phyloP scores from a whole-genome alignment of 73 alveolate genomes.

The Paramecium biaurelia region DNA sequence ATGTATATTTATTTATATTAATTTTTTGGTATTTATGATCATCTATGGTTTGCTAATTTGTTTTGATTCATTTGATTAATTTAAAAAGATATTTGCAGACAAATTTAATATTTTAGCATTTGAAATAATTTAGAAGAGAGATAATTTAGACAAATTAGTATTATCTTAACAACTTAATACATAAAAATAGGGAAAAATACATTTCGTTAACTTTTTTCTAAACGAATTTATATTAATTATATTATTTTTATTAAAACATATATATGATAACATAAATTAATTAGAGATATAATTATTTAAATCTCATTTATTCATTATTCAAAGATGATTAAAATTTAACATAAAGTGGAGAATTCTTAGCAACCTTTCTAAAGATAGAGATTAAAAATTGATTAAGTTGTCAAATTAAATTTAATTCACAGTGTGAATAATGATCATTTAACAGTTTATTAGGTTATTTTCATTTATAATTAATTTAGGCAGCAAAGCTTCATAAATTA shows the following conservation, averaged over 20 bases:
- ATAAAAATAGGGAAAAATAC: background rate
- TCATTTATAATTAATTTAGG: background rate
- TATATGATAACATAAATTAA: background rate
- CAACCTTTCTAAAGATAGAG: background rate
- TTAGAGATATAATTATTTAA: background rate
- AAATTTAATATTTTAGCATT: background rate
- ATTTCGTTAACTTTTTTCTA: background rate
- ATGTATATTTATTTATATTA: too few relatives aligned
- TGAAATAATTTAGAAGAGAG: background rate
- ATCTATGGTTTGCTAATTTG: background rate
- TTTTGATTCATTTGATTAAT: background rate
- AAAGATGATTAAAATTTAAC: background rate
- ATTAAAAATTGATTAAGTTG: background rate
- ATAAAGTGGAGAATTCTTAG: background rate
- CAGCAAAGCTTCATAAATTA: background rate
- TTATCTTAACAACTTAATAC: background rate
- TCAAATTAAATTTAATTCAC: background rate
- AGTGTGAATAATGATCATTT: slow-evolving; percentile 6
- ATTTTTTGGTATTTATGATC: background rate
- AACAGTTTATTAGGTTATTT: background rate
- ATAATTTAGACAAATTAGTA: background rate
- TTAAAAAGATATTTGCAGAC: background rate
- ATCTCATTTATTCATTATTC: background rate
- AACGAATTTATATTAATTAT: background rate
- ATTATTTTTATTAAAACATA: background rate